phyloP scores from a whole-genome alignment of 2,329 filamentous ascomycete genomes.

The Tolypocladium sp. region DNA sequence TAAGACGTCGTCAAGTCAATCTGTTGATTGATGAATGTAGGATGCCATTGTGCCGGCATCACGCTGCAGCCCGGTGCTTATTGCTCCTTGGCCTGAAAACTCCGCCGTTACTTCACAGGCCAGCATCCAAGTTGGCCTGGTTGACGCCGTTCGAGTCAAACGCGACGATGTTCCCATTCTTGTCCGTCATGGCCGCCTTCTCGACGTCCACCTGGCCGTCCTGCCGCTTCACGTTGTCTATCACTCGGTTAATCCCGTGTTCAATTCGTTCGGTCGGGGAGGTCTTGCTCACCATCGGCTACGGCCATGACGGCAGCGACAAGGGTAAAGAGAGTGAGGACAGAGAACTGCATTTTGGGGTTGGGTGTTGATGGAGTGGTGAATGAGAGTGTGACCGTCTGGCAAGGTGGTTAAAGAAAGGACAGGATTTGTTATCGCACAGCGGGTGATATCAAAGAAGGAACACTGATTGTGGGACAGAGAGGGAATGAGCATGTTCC shows the following conservation, averaged over 20 bases:
- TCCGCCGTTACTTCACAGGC: slow-evolving; percentile 17
- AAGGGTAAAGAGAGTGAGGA: slow-evolving; percentile 36
- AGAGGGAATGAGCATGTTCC: neutral
- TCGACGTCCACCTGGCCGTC: slow-evolving; percentile 15
- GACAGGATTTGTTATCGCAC: neutral
- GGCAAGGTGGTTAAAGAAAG: neutral
- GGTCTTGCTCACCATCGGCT: slow-evolving; percentile 15
- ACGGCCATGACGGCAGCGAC: slow-evolving; percentile 35
- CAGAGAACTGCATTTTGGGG: slow-evolving; percentile 39
- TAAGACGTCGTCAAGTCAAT: neutral
- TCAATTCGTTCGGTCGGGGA: neutral
- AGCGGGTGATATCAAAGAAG: neutral
- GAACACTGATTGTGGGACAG: neutral
- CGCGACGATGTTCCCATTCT: slow-evolving; percentile 32
- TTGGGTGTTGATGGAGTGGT: neutral
- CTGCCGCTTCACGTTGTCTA: slow-evolving; percentile 4
- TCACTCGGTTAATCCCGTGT: neutral
- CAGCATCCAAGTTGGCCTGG: slow-evolving; percentile 26
- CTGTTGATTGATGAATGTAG: neutral
- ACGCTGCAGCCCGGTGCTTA: neutral
- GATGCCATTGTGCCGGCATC: neutral
- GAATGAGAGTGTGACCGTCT: neutral
- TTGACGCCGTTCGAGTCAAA: slow-evolving; percentile 35
- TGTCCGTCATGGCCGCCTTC: slow-evolving; percentile 35
- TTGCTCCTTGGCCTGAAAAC: neutral